Percentiles rank a stretch among this genome's conserved stretches.
Evolutionary conservation across 2,329 filamentous ascomycete genomes (phyloP).

Genomic region (Alternaria ventricosa): DNA sequence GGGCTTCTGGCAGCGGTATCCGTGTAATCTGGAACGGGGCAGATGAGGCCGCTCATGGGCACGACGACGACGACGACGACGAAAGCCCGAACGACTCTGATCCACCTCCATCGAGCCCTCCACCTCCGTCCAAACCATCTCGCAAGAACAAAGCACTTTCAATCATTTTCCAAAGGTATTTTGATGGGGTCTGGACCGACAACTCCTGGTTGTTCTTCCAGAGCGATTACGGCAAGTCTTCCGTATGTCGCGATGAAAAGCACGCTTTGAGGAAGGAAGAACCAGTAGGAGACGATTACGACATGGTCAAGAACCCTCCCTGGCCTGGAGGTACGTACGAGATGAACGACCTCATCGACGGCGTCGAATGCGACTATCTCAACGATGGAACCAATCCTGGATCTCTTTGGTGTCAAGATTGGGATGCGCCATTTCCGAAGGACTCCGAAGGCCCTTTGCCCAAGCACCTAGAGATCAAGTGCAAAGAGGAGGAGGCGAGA

Average conservation of each 20-base stretch:
- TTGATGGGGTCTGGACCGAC: too few relatives aligned
- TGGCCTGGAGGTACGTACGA: not conserved
- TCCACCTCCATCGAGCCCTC: not conserved
- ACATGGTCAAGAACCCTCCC: not conserved
- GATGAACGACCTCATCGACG: not conserved
- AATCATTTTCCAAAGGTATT: not conserved
- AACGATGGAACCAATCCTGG: not conserved
- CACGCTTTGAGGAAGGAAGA: too few relatives aligned
- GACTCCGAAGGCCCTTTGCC: not conserved
- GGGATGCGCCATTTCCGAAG: not conserved
- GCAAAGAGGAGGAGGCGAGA: not conserved
- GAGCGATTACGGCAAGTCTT: not conserved
- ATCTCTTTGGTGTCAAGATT: not conserved
- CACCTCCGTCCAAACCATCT: fast-evolving
- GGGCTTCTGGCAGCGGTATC: not conserved
- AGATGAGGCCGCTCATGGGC: fast-evolving
- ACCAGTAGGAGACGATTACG: too few relatives aligned
- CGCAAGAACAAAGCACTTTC: not conserved
- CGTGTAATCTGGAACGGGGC: not conserved
- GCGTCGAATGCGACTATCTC: not conserved
- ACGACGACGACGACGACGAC: not conserved
- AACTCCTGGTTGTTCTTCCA: not conserved
- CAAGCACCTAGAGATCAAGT: not conserved
- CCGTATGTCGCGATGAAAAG: not conserved
- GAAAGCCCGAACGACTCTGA: not conserved